Percentiles rank a stretch among this genome's conserved stretches.
These are phyloP conservation scores for Cladosporium sp. DNA, from an alignment of 2,329 filamentous ascomycete species.

Conservation along the genomic window DNA sequence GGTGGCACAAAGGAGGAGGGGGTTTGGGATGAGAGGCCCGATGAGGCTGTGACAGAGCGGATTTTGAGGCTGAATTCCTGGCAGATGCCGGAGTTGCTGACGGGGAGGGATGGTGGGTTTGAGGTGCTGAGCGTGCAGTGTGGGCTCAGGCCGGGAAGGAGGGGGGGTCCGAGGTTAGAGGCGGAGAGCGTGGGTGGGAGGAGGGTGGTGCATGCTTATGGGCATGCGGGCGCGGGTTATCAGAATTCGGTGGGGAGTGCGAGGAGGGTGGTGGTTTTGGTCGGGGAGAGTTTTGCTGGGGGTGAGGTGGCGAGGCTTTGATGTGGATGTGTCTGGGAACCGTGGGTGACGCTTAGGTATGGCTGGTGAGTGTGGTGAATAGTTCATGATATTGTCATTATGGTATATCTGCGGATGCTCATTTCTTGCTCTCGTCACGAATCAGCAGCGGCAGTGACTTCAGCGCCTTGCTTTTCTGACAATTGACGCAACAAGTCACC, in stretches of 20 bases:
- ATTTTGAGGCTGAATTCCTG: slow-evolving; percentile 36
- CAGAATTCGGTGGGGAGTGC: slow-evolving; percentile 31
- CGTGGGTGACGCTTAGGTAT: too few species aligned
- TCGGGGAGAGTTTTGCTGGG: slow-evolving; percentile 23
- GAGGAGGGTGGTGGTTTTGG: slow-evolving; percentile 25
- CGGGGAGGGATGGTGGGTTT: slow-evolving; percentile 34
- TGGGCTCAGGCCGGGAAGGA: slow-evolving; percentile 42
- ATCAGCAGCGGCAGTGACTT: not conserved
- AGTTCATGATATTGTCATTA: not conserved
- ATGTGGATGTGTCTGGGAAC: too few species aligned
- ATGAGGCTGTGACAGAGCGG: slow-evolving; percentile 30
- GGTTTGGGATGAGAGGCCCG: slow-evolving; percentile 31
- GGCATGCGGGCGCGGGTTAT: slow-evolving; percentile 44
- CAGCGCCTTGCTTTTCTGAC: slow-evolving; percentile 12
- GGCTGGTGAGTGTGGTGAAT: not conserved
- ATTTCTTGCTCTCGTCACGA: not conserved
- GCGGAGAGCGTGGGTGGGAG: slow-evolving; percentile 31
- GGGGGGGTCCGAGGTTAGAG: slow-evolving; percentile 42
- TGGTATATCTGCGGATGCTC: too few species aligned
- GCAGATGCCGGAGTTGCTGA: slow-evolving; percentile 35
- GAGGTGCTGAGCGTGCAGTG: slow-evolving; percentile 42
- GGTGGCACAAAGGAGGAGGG: slow-evolving; percentile 43
- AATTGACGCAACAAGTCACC: slow-evolving; percentile 38
- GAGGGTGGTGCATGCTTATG: slow-evolving; percentile 45
- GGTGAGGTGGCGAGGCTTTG: slow-evolving; percentile 19